phyloP scores from a whole-genome alignment of 805 yeast species.

The Starmerella davenportii region DNA sequence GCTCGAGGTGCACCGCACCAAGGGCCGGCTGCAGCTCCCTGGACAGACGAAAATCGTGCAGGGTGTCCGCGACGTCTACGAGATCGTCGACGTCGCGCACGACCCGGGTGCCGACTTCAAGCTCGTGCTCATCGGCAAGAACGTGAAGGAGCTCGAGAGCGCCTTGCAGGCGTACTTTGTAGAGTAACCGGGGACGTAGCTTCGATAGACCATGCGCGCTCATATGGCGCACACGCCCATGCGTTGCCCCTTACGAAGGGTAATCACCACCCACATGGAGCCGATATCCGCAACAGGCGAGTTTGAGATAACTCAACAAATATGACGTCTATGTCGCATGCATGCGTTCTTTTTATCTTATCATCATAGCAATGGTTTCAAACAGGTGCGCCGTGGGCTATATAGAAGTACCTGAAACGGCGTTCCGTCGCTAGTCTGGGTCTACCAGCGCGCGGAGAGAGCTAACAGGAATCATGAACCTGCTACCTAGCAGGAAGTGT shows the following conservation, averaged over 20 bases:
- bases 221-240: background rate
- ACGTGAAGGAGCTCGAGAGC: slow-evolving; percentile 23
- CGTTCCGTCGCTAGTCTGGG: no score
- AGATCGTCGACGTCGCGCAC: slow-evolving; percentile 34
- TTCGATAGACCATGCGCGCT: background rate
- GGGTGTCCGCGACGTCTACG: slow-evolving; percentile 88
- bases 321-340: no score
- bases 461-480: no score
- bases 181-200: no score
- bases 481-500: no score
- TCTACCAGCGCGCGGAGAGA: no score
- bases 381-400: no score
- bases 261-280: background rate
- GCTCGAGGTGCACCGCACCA: slow-evolving; percentile 63
- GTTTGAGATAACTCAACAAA: no score
- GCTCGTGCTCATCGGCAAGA: slow-evolving; percentile 61
- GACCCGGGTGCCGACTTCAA: slow-evolving; percentile 32
- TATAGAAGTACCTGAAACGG: no score
- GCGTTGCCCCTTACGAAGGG: background rate
- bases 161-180: background rate
- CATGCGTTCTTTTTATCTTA: no score
- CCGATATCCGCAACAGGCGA: no score
- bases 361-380: no score
- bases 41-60: slow-evolving; percentile 45
- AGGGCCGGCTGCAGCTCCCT: slow-evolving; percentile 43